These are phyloP conservation scores for Jatropha curcas DNA, from an alignment of 345 rosid genomes.

Conservation along the genomic window DNA sequence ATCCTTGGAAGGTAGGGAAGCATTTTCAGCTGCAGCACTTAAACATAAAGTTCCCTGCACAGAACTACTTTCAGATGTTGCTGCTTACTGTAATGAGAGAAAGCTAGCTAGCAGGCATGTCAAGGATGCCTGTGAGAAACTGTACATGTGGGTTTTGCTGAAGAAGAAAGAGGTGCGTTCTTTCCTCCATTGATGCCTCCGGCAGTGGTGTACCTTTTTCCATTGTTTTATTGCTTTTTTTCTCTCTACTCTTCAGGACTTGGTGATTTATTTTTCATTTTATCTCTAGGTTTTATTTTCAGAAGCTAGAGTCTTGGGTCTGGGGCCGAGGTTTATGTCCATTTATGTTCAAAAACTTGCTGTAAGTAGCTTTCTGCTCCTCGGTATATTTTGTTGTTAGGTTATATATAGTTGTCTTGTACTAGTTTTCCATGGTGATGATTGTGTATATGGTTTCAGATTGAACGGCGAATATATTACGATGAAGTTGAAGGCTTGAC, in stretches of 20 bases:
- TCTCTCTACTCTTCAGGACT: not conserved
- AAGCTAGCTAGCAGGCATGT: slow-evolving; percentile 71
- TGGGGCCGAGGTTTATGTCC: slow-evolving; percentile 91
- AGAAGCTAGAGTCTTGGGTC: slow-evolving; percentile 77
- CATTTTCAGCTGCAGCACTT: slow-evolving; percentile 55
- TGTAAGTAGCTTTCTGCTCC: slow-evolving; percentile 42
- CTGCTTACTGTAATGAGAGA: slow-evolving; percentile 66
- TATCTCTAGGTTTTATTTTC: slow-evolving; percentile 62
- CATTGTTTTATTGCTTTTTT: not conserved
- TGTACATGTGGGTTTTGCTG: slow-evolving; percentile 76
- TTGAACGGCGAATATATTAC: slow-evolving; percentile 76
- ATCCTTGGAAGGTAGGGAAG: slow-evolving; percentile 58
- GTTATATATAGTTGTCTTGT: not conserved
- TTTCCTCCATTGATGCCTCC: not conserved
- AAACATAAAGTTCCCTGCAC: slow-evolving; percentile 58
- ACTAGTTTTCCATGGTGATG: slow-evolving; percentile 2
- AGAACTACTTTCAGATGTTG: slow-evolving; percentile 52
- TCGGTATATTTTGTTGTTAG: not conserved
- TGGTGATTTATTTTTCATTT: not conserved
- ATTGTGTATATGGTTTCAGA: slow-evolving; percentile 32
- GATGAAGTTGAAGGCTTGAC: slow-evolving; percentile 75
- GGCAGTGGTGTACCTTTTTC: not conserved
- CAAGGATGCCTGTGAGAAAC: slow-evolving; percentile 77
- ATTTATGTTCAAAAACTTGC: slow-evolving; percentile 70
- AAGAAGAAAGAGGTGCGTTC: slow-evolving; percentile 62